phyloP scores from a whole-genome alignment of 2,329 filamentous ascomycete species.

The Alternaria rosae region DNA sequence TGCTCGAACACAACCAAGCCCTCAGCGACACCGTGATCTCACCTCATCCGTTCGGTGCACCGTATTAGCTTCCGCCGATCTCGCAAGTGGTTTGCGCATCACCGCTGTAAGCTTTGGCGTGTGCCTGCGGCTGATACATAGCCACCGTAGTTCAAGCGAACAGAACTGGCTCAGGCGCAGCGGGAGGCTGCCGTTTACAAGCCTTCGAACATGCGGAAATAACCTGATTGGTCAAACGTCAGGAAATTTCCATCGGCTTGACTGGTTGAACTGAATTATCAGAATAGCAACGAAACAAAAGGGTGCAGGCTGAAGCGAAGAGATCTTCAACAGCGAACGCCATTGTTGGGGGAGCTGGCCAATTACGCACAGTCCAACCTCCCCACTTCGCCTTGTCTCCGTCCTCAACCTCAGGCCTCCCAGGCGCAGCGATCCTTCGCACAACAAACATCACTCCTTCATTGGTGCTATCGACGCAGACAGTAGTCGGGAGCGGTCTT shows the following conservation, averaged over 20 bases:
- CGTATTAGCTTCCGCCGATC: neutral
- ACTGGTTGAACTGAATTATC: neutral
- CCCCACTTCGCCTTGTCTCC: neutral
- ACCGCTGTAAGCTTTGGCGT: neutral
- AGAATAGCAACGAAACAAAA: neutral
- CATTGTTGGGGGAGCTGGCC: neutral
- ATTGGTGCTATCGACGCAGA: neutral
- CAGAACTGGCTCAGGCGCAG: neutral
- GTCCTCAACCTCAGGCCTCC: neutral
- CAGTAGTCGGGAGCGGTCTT: neutral
- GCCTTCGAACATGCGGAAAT: neutral
- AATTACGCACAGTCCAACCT: neutral
- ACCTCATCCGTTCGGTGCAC: neutral
- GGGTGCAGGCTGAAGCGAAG: neutral
- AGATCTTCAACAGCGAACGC: neutral
- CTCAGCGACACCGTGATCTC: neutral
- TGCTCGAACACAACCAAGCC: neutral
- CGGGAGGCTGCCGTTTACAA: neutral
- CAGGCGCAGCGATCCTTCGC: neutral
- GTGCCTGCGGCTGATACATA: neutral
- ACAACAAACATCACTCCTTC: neutral
- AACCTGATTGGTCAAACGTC: neutral
- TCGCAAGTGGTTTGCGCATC: neutral
- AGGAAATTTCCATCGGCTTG: neutral
- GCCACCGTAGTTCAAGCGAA: neutral